Conservation (phyloP, 2,329 filamentous ascomycete species). For the Pochonia chlamydosporia region DNA sequence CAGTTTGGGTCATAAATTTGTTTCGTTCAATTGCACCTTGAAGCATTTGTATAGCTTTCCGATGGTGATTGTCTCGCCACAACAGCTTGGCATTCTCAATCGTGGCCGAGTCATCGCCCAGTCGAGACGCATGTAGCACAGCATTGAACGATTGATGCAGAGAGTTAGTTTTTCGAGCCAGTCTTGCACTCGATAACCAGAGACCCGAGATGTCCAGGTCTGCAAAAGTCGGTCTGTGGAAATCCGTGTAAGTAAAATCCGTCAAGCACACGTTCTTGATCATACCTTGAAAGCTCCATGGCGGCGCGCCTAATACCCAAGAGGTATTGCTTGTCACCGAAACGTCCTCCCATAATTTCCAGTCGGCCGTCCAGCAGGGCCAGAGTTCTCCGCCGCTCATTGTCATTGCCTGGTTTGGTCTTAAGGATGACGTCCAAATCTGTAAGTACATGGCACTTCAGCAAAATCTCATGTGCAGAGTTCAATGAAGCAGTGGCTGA, state of each 20-base stretch:
- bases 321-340: constrained; percentile 89
- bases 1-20: constrained; percentile 56
- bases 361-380: constrained; percentile 62
- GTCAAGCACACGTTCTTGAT: neutral
- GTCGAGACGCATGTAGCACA: constrained; percentile 77
- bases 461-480: constrained; percentile 75
- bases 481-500: constrained; percentile 76
- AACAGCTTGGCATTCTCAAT: constrained; percentile 91
- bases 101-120: constrained; percentile 80
- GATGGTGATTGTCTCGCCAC: constrained; percentile 88
- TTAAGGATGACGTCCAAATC: constrained; percentile 76
- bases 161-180: constrained; percentile 80
- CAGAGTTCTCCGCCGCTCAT: constrained; percentile 27
- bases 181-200: constrained; percentile 79
- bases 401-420: constrained; percentile 35
- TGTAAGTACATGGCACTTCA: constrained; percentile 80
- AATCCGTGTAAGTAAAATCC: neutral
- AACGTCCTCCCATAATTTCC: constrained; percentile 83
- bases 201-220: constrained; percentile 71
- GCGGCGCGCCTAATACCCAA: constrained; percentile 79
- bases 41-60: constrained; percentile 89
- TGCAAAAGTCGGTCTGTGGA: constrained; percentile 50
- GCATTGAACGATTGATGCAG: constrained; percentile 89
- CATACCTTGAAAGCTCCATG: constrained; percentile 72
- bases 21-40: constrained; percentile 79